A percentile compares a stretch with the other conserved stretches of the same genome.
phyloP scores from a whole-genome alignment of 805 yeast genomes.

The Ogataea thermomethanolica region DNA sequence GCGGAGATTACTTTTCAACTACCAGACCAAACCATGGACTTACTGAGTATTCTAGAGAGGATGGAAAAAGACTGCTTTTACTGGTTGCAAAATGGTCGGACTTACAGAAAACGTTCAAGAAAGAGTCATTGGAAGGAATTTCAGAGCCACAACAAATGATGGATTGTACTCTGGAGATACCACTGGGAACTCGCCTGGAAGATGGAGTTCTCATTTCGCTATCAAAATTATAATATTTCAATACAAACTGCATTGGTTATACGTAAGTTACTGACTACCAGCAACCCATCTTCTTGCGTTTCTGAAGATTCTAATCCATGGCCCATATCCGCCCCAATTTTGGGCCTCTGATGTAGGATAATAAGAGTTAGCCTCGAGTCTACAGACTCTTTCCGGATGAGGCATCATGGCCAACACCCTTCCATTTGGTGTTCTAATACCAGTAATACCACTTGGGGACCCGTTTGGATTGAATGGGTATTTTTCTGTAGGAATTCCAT shows the following conservation, averaged over 20 bases:
- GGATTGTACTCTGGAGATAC: constrained; percentile 54
- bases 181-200: constrained; percentile 58
- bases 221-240: constrained; percentile 29
- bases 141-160: constrained; percentile 59
- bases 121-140: constrained; percentile 53
- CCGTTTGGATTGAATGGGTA: constrained; percentile 98
- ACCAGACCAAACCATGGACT: constrained; percentile 17
- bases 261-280: constrained; percentile 9
- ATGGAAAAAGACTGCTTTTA: constrained; percentile 38
- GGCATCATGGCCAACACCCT: constrained; percentile 99
- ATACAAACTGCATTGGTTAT: constrained; percentile 2
- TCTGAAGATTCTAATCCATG: constrained; percentile 91
- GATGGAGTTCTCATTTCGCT: constrained; percentile 66
- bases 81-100: constrained; percentile 65
- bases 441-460: constrained; percentile 89
- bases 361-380: constrained; percentile 89
- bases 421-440: constrained; percentile 85
- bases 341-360: constrained; percentile 62
- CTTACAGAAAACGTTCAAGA: constrained; percentile 47
- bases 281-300: constrained; percentile 93
- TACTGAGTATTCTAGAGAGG: background rate
- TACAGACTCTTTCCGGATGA: constrained; percentile 92
- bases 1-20: constrained; percentile 59
- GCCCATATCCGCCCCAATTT: constrained; percentile 81
- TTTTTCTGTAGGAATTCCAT: constrained; percentile 74